Evolutionary conservation across 495 filamentous ascomycete genomes (phyloP).

Genomic region (Hypomontagnella monticulosa): DNA sequence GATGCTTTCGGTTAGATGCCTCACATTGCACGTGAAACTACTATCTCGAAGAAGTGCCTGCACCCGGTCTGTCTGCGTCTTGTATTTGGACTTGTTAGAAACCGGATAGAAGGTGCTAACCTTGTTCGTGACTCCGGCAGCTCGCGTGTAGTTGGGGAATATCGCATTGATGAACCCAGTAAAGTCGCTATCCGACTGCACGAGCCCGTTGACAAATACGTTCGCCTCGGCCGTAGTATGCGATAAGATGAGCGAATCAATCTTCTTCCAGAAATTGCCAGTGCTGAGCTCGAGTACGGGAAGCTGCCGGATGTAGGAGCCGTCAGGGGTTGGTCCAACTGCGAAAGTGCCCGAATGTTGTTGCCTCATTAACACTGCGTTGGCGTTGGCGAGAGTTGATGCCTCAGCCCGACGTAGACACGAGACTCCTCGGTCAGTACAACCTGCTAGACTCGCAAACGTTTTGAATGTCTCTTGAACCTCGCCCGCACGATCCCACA

Average conservation of each 20-base stretch:
- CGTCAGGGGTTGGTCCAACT: constrained; percentile 58
- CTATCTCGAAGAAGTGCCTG: constrained; percentile 49
- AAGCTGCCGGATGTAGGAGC: constrained; percentile 56
- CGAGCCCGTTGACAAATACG: constrained; percentile 53
- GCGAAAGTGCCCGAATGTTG: constrained; percentile 52
- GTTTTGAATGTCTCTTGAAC: constrained; percentile 54
- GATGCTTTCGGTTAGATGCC: constrained; percentile 52
- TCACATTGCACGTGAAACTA: constrained; percentile 54
- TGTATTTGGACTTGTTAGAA: constrained; percentile 39
- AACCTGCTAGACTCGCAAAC: constrained; percentile 58
- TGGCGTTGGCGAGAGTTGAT: constrained; percentile 51
- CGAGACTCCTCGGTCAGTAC: constrained; percentile 53
- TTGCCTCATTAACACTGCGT: constrained; percentile 48
- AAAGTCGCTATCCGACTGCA: constrained; percentile 64
- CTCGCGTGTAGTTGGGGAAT: constrained; percentile 50
- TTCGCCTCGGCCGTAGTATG: constrained; percentile 54
- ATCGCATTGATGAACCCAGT: constrained; percentile 56
- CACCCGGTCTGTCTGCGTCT: constrained; percentile 46
- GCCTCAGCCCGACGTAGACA: constrained; percentile 54
- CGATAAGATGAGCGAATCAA: constrained; percentile 53
- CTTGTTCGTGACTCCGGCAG: constrained; percentile 44
- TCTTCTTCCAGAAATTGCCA: constrained; percentile 55
- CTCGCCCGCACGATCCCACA: constrained; percentile 52
- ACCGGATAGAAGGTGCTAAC: constrained; percentile 50
- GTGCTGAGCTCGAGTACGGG: constrained; percentile 54